Conservation (phyloP, 768 basidiomycete genomes). For the Xerocomus spinulosus region DNA sequence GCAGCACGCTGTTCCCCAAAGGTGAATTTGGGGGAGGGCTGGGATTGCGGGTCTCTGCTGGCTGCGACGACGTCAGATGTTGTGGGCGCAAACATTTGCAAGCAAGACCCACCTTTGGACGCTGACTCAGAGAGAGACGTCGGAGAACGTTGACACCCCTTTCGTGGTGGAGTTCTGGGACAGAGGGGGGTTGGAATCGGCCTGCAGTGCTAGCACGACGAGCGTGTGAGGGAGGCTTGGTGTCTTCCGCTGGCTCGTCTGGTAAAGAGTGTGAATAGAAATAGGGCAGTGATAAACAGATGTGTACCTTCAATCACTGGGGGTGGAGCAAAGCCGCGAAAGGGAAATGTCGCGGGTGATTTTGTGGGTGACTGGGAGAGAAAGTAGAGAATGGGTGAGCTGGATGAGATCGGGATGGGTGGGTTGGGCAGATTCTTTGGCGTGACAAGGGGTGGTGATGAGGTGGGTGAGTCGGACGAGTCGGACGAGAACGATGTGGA, state of each 20-base stretch:
- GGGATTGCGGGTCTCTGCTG: conserved; percentile 28
- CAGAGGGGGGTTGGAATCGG: conserved; percentile 46
- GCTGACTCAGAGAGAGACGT: conserved; percentile 64
- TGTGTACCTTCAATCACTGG: conserved; percentile 66
- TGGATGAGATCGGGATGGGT: conserved; percentile 48
- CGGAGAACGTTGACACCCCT: conserved; percentile 69
- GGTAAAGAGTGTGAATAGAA: conserved; percentile 6
- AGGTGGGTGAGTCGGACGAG: conserved; percentile 51
- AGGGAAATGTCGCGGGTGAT: conserved; percentile 53
- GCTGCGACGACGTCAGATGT: conserved; percentile 6
- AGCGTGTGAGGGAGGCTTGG: conserved; percentile 42
- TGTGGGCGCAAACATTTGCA: background rate
- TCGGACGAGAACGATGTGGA: conserved; percentile 61
- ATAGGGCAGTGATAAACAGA: conserved; percentile 6
- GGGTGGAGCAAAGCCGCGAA: conserved; percentile 46
- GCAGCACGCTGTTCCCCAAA: conserved; percentile 12
- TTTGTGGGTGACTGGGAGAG: conserved; percentile 57
- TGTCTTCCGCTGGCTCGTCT: conserved; percentile 41
- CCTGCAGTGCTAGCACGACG: conserved; percentile 60
- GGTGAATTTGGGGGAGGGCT: conserved; percentile 46
- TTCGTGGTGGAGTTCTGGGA: conserved; percentile 49
- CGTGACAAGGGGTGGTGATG: conserved; percentile 49
- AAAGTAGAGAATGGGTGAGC: conserved; percentile 71
- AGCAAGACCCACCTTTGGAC: conserved; percentile 49
- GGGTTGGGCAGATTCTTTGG: conserved; percentile 42